Evolutionary conservation across 306 rosid species (phyloP).

Genomic region (Fragaria iinumae): DNA sequence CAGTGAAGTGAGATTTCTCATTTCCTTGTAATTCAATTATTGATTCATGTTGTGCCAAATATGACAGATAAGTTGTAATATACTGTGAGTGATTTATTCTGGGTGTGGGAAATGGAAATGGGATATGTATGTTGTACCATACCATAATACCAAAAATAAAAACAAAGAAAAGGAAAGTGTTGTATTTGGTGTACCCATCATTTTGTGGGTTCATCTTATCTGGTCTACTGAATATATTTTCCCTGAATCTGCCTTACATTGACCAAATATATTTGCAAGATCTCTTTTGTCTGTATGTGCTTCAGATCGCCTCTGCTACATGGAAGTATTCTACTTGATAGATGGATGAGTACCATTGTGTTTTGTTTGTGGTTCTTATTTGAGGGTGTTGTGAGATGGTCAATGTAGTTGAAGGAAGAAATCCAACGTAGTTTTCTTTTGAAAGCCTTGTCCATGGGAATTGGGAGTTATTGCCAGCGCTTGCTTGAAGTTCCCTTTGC

Average conservation of each 20-base stretch:
- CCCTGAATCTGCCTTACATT: not conserved
- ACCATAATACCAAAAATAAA: slow-evolving; percentile 1
- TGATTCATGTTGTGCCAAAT: not conserved
- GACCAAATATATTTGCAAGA: not conserved
- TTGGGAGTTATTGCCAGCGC: not conserved
- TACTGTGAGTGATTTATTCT: not conserved
- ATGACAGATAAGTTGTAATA: not conserved
- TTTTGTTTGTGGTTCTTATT: not conserved
- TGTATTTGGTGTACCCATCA: not conserved
- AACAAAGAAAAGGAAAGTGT: not conserved
- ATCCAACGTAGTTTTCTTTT: not conserved
- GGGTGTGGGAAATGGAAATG: not conserved
- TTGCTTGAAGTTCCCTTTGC: not conserved
- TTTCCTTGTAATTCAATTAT: slow-evolving; percentile 12
- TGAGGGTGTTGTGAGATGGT: not conserved
- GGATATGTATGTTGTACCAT: not conserved
- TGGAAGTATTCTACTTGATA: not conserved
- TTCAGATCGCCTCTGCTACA: not conserved
- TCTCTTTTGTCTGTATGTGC: not conserved
- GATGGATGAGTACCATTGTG: not conserved
- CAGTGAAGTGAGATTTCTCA: slow-evolving; percentile 19
- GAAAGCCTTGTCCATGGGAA: not conserved
- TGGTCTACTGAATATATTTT: not conserved
- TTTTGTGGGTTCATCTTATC: not conserved
- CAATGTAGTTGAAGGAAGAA: not conserved